phyloP scores from a whole-genome alignment of 768 basidiomycete species.

The Naganishia randhawae region DNA sequence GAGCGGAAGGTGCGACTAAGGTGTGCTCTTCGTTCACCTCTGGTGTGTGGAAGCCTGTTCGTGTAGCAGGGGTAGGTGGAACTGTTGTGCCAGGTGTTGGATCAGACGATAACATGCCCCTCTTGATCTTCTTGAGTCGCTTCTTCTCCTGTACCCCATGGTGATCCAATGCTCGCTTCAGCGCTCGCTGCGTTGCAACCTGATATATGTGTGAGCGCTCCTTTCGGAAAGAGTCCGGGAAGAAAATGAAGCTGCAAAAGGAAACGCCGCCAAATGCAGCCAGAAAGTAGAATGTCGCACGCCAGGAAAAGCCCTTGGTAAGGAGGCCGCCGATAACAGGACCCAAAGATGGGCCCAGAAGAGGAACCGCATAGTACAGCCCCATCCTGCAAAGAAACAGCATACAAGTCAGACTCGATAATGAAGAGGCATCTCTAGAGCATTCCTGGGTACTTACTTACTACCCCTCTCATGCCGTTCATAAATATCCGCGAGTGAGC shows the following conservation, averaged over 20 bases:
- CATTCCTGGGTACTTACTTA: slow-evolving; percentile 33
- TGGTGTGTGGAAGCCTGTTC: slow-evolving; percentile 1
- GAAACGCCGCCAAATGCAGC: slow-evolving; percentile 61
- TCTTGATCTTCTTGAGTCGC: slow-evolving; percentile 32
- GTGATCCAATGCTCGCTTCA: slow-evolving; percentile 42
- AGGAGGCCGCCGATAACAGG: slow-evolving; percentile 40
- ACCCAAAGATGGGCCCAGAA: slow-evolving; percentile 58
- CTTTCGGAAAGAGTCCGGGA: slow-evolving; percentile 76
- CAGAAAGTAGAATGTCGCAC: slow-evolving; percentile 78
- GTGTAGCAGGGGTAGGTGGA: slow-evolving; percentile 24
- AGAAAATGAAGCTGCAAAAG: slow-evolving; percentile 61
- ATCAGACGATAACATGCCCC: slow-evolving; percentile 34
- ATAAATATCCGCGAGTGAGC: slow-evolving; percentile 50
- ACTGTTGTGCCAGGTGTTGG: slow-evolving; percentile 38
- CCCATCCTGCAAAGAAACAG: slow-evolving; percentile 57
- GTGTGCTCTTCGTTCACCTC: not conserved
- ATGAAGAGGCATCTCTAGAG: not conserved
- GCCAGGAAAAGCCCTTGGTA: slow-evolving; percentile 65
- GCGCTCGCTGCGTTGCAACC: slow-evolving; percentile 57
- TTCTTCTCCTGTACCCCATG: slow-evolving; percentile 39
- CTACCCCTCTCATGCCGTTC: slow-evolving; percentile 47
- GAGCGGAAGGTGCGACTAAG: not conserved
- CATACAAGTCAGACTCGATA: not conserved
- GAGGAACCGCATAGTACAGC: slow-evolving; percentile 71
- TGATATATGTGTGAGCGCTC: slow-evolving; percentile 81